These are phyloP conservation scores for Cadophora gregata DNA, from an alignment of 2,329 filamentous ascomycete genomes.

Conservation along the genomic window DNA sequence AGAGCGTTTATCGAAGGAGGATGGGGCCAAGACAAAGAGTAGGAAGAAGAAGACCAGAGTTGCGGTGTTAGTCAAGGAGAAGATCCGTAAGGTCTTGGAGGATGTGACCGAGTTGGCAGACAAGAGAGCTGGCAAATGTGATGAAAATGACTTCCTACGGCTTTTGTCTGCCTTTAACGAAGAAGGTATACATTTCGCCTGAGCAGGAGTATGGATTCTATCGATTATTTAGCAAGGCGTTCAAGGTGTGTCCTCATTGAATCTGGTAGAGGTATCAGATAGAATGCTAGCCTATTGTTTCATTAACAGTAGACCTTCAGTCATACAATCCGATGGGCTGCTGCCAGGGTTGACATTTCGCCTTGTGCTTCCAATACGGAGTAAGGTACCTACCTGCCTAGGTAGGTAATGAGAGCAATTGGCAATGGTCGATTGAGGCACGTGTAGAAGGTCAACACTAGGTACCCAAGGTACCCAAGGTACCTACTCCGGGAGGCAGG, in stretches of 20 bases:
- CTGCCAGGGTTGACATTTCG: too few relatives aligned
- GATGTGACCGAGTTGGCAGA: conserved; percentile 81
- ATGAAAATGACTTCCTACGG: conserved; percentile 90
- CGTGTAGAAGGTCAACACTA: too few relatives aligned
- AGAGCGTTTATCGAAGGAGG: conserved; percentile 45
- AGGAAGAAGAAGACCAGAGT: conserved; percentile 81
- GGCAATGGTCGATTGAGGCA: too few relatives aligned
- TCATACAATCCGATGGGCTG: too few relatives aligned
- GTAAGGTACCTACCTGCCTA: too few relatives aligned
- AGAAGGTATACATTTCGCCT: conserved; percentile 84
- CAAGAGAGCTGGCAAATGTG: conserved; percentile 82
- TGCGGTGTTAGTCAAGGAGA: conserved; percentile 80
- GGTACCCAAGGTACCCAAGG: too few relatives aligned
- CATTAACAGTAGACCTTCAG: not conserved
- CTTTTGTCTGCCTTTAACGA: conserved; percentile 84
- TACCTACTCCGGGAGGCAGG: too few relatives aligned
- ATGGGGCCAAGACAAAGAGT: conserved; percentile 64
- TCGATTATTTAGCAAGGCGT: conserved; percentile 39
- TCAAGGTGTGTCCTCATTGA: conserved; percentile 23
- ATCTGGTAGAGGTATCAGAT: not conserved
- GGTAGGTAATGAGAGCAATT: too few relatives aligned
- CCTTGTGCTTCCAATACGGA: too few relatives aligned
- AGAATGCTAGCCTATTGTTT: not conserved
- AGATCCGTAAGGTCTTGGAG: conserved; percentile 85
- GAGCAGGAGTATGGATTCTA: conserved; percentile 20